Evolutionary conservation across 345 rosid species (phyloP).

Genomic region (Dipteronia dyeriana): DNA sequence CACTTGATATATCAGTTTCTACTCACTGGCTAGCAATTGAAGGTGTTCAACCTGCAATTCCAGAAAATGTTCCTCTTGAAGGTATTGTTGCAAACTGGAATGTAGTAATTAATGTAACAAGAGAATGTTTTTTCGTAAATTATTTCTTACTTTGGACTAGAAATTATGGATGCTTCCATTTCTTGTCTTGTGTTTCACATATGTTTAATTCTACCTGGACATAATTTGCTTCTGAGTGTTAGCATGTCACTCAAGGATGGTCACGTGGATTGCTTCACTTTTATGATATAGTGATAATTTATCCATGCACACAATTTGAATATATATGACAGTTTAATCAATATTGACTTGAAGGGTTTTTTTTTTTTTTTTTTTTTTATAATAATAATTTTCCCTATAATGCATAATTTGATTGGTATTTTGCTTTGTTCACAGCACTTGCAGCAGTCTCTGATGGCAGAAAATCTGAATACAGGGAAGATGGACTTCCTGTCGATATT

Average conservation of each 20-base stretch:
- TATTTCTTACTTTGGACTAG: not conserved
- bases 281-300: constrained; percentile 2
- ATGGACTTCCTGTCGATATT: constrained; percentile 53
- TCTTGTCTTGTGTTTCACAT: not conserved
- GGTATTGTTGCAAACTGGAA: constrained; percentile 35
- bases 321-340: not conserved
- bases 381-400: not conserved
- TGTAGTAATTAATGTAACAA: not conserved
- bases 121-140: not conserved
- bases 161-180: not conserved
- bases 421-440: constrained; percentile 22
- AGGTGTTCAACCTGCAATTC: constrained; percentile 85
- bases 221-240: not conserved
- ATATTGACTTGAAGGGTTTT: not conserved
- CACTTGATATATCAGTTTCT: constrained; percentile 53
- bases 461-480: constrained; percentile 70
- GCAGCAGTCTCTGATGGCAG: constrained; percentile 56
- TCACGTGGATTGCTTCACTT: not conserved
- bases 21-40: constrained; percentile 89
- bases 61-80: constrained; percentile 64
- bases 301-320: not conserved
- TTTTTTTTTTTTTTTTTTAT: no score
- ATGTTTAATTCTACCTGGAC: constrained; percentile 6
- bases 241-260: constrained; percentile 4
- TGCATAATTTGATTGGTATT: not conserved